A percentile compares a stretch with the other conserved stretches of the same genome.
phyloP scores from a whole-genome alignment of 1,139 yeast genomes.

The Zhuliangozyma blackwelliae region DNA sequence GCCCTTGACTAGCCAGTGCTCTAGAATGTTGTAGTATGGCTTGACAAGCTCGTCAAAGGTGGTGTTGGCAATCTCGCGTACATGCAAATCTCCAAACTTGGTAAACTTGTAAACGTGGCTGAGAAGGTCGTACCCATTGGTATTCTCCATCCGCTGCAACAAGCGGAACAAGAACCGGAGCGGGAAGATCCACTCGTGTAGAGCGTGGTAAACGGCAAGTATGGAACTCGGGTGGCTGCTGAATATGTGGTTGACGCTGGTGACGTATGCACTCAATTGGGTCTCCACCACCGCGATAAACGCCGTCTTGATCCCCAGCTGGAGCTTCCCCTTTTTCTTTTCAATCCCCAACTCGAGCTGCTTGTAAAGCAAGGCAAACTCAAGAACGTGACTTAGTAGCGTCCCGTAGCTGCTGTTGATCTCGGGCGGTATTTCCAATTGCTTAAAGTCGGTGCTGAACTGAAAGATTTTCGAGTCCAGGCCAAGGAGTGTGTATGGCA shows the following conservation, averaged over 20 bases:
- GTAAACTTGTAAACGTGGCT: slow-evolving; percentile 49
- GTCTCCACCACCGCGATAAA: slow-evolving; percentile 52
- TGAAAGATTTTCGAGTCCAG: slow-evolving; percentile 62
- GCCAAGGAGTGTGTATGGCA: slow-evolving; percentile 70
- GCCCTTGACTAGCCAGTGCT: slow-evolving; percentile 70
- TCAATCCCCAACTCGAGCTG: slow-evolving; percentile 35
- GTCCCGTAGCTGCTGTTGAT: slow-evolving; percentile 59
- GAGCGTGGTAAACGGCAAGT: slow-evolving; percentile 38
- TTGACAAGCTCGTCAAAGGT: slow-evolving; percentile 47
- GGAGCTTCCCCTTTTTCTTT: slow-evolving; percentile 18
- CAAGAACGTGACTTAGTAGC: slow-evolving; percentile 55
- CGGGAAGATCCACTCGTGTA: slow-evolving; percentile 44
- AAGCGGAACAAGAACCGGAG: slow-evolving; percentile 55
- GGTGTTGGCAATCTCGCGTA: slow-evolving; percentile 38
- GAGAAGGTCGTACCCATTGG: slow-evolving; percentile 53
- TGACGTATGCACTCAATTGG: slow-evolving; percentile 52
- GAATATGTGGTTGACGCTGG: slow-evolving; percentile 51
- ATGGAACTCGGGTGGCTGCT: slow-evolving; percentile 28
- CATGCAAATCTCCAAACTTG: slow-evolving; percentile 58
- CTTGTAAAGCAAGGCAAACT: slow-evolving; percentile 68
- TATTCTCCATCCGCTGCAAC: slow-evolving; percentile 26
- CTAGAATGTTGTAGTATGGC: slow-evolving; percentile 62
- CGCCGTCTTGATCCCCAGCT: slow-evolving; percentile 62
- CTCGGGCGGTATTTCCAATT: slow-evolving; percentile 45
- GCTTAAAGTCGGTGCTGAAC: slow-evolving; percentile 30